A percentile compares a stretch with the other conserved stretches of the same genome.
phyloP scores from a whole-genome alignment of 805 yeast species.

The Candida chilensis region DNA sequence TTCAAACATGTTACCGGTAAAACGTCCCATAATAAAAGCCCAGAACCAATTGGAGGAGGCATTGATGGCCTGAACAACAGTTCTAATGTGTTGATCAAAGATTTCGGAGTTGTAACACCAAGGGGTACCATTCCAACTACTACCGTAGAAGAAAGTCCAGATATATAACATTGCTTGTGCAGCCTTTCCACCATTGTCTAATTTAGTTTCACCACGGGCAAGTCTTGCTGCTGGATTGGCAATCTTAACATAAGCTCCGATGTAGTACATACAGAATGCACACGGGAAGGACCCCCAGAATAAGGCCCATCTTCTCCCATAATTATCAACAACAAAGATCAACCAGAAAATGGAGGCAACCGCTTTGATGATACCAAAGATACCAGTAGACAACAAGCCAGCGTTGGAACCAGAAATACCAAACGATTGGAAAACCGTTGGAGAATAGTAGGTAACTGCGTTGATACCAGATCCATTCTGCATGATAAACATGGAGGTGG shows the following conservation, averaged over 20 bases:
- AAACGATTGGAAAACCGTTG: constrained; percentile 36
- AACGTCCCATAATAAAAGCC: constrained; percentile 39
- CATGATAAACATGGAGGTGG: constrained; percentile 27
- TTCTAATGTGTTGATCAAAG: constrained; percentile 31
- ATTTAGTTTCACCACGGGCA: constrained; percentile 10
- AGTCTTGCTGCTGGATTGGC: constrained; percentile 17
- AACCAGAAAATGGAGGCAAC: constrained; percentile 35
- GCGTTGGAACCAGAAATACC: constrained; percentile 37
- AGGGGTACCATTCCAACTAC: constrained; percentile 37
- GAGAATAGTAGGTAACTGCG: constrained; percentile 46
- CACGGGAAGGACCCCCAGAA: constrained; percentile 27
- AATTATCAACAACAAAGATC: constrained; percentile 32
- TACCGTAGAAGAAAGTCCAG: constrained; percentile 34
- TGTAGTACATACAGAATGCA: constrained; percentile 34
- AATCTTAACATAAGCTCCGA: constrained; percentile 36
- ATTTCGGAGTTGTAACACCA: constrained; percentile 39
- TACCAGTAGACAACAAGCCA: constrained; percentile 40
- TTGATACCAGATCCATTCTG: constrained; percentile 41
- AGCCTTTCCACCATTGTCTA: constrained; percentile 24
- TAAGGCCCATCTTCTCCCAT: constrained; percentile 35
- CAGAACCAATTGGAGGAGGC: constrained; percentile 41
- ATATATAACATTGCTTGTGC: constrained; percentile 36
- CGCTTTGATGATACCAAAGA: constrained; percentile 41
- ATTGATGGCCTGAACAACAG: constrained; percentile 30
- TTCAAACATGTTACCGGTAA: constrained; percentile 32